phyloP scores from a whole-genome alignment of 192 early-diverging fungal genomes.

The Backusella mclennaniae region DNA sequence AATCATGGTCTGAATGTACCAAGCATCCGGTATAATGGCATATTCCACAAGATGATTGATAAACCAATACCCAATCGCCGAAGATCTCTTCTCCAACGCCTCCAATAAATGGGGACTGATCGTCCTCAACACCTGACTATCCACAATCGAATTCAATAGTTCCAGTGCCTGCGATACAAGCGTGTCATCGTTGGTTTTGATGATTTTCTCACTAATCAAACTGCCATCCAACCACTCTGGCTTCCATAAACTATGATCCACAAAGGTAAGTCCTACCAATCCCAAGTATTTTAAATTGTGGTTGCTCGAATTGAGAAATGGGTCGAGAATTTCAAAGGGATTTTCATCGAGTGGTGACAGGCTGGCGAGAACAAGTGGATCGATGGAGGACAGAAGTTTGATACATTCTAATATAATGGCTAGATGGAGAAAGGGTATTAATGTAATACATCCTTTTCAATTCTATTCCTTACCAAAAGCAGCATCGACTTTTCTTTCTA shows the following conservation, averaged over 20 bases:
- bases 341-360: neutral
- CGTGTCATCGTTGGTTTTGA: constrained; percentile 15
- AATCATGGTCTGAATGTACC: constrained; percentile 13
- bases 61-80: neutral
- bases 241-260: constrained; percentile 23
- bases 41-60: neutral
- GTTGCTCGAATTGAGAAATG: constrained; percentile 44
- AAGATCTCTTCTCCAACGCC: neutral
- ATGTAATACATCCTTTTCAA: too few relatives aligned
- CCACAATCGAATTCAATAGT: neutral
- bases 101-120: neutral
- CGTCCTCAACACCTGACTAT: neutral
- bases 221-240: constrained; percentile 19
- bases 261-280: constrained; percentile 29
- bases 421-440: too few relatives aligned
- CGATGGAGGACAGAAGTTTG: constrained; percentile 16
- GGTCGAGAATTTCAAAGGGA: constrained; percentile 15
- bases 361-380: neutral
- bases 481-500: constrained; percentile 39
- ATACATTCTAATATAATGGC: constrained; percentile 39
- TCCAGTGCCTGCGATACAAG: neutral
- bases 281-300: constrained; percentile 53
- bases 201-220: constrained; percentile 6
- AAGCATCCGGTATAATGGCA: neutral
- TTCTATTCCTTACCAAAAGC: constrained; percentile 37